Percentiles rank a stretch among this genome's conserved stretches.
These are phyloP conservation scores for Aspergillus quadricinctus DNA, from an alignment of 2,329 filamentous ascomycete genomes.

Conservation along the genomic window DNA sequence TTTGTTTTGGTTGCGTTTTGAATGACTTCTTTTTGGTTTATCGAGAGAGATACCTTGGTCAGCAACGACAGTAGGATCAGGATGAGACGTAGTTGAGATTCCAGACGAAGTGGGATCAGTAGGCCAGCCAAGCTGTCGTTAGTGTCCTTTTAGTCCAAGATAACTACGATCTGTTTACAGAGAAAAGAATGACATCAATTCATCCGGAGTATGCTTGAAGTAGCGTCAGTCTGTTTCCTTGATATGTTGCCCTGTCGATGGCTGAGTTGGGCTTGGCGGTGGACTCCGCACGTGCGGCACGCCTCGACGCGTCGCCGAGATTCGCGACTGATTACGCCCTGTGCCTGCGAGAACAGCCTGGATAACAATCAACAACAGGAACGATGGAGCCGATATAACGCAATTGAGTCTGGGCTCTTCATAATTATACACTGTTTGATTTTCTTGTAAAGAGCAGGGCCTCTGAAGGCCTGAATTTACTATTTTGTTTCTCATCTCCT, in stretches of 20 bases:
- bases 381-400: slow-evolving; percentile 1
- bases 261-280: slow-evolving; percentile 10
- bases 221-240: neutral
- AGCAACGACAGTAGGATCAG: too few relatives aligned
- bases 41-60: too few relatives aligned
- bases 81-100: too few relatives aligned
- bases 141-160: neutral
- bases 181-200: neutral
- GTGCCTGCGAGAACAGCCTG: neutral
- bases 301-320: slow-evolving; percentile 16
- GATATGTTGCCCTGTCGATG: neutral
- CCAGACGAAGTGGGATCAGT: too few relatives aligned
- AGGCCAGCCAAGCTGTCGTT: too few relatives aligned
- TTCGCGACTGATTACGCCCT: slow-evolving; percentile 12
- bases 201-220: too few relatives aligned
- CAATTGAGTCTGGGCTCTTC: neutral
- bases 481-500: neutral
- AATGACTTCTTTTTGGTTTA: neutral
- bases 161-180: too few relatives aligned
- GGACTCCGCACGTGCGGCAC: slow-evolving; percentile 15
- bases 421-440: slow-evolving; percentile 4
- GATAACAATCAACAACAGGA: neutral
- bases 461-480: slow-evolving; percentile 9
- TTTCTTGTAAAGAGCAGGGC: slow-evolving; percentile 12
- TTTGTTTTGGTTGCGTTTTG: neutral